Conservation (phyloP, 306 rosid genomes). For the Casuarina cunninghamiana region DNA sequence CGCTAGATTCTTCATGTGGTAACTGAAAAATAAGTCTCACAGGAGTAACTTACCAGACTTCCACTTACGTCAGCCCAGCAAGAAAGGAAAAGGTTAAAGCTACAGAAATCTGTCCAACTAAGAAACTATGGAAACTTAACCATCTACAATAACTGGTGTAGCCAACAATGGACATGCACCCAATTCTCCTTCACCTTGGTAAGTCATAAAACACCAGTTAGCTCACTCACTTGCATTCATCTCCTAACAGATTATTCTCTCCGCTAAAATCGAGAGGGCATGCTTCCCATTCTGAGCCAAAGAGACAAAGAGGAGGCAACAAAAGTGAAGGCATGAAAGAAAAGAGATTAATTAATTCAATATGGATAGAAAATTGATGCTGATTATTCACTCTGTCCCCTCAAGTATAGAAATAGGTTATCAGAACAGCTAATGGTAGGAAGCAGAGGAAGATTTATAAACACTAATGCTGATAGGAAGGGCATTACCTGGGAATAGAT, state of each 20-base stretch:
- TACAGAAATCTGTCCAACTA: conserved; percentile 11
- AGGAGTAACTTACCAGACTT: conserved; percentile 6
- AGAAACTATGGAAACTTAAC: conserved; percentile 13
- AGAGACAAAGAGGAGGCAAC: conserved; percentile 39
- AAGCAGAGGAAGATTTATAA: conserved; percentile 33
- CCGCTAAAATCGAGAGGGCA: conserved; percentile 36
- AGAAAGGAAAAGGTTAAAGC: background rate
- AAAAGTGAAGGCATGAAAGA: conserved; percentile 36
- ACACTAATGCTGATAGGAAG: conserved; percentile 38
- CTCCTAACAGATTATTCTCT: conserved; percentile 41
- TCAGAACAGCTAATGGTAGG: conserved; percentile 28
- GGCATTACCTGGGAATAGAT: conserved; percentile 51
- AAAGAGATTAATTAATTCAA: conserved; percentile 10
- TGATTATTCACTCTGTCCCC: conserved; percentile 31
- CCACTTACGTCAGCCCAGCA: conserved; percentile 9
- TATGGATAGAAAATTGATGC: conserved; percentile 30
- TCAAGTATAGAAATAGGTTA: conserved; percentile 27
- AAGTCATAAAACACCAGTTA: conserved; percentile 39
- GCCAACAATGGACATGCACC: conserved; percentile 35
- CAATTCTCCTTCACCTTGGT: conserved; percentile 28
- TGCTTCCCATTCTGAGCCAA: conserved; percentile 42
- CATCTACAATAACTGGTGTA: conserved; percentile 27
- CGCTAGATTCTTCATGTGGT: background rate
- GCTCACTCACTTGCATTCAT: conserved; percentile 44
- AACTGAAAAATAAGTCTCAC: conserved; percentile 1